phyloP scores from a whole-genome alignment of 371 early-diverging fungal species.

The Apophysomyces ossiformis region DNA sequence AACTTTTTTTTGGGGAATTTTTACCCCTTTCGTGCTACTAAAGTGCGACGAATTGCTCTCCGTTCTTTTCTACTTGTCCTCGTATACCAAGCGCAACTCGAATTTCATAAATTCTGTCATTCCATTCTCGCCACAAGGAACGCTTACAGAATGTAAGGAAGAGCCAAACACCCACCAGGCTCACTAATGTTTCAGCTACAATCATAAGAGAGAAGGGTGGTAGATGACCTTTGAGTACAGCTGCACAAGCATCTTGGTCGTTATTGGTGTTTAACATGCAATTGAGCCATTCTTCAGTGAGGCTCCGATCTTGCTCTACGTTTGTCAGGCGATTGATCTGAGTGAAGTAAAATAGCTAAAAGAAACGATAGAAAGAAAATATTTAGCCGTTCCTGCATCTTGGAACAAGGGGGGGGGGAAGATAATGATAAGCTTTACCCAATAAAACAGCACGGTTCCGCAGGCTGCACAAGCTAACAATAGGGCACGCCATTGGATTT shows the following conservation, averaged over 20 bases:
- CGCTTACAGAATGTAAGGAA: conserved; percentile 54
- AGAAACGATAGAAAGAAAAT: background rate
- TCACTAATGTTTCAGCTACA: conserved; percentile 43
- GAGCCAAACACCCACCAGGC: conserved; percentile 45
- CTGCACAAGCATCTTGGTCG: conserved; percentile 31
- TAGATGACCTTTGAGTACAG: conserved; percentile 18
- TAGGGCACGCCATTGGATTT: conserved; percentile 67
- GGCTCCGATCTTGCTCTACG: conserved; percentile 26
- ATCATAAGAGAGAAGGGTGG: conserved; percentile 47
- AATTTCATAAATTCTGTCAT: conserved; percentile 22
- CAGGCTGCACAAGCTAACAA: conserved; percentile 54
- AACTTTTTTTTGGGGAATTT: background rate
- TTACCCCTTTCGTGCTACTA: background rate
- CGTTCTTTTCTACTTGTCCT: conserved; percentile 5
- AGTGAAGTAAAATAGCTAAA: conserved; percentile 58
- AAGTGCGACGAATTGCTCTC: conserved; percentile 2
- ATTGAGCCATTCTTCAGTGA: conserved; percentile 45
- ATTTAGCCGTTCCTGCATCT: background rate
- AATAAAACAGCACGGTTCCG: conserved; percentile 50
- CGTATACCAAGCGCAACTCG: conserved; percentile 28
- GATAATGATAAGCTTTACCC: conserved; percentile 29
- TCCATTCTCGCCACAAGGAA: conserved; percentile 33
- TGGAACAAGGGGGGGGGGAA: background rate
- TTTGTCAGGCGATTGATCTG: conserved; percentile 49
- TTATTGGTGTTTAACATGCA: conserved; percentile 52